Conservation (phyloP, 2,329 filamentous ascomycete species). For the Sphaerostilbella broomeana region DNA sequence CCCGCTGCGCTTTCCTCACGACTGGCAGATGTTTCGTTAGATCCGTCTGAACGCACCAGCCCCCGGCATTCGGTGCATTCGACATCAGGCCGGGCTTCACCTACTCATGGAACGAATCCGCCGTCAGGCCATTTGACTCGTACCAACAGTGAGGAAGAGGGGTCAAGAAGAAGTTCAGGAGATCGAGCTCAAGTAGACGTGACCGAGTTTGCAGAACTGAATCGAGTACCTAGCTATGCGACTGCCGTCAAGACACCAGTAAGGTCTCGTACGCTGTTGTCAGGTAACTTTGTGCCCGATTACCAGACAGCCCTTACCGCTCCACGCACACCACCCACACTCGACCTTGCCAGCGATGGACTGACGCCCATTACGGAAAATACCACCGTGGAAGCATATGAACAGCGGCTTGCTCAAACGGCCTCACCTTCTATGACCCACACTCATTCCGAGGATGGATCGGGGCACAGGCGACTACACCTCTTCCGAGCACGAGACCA, state of each 20-base stretch:
- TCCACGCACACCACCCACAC: slow-evolving; percentile 41
- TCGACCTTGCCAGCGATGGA: slow-evolving; percentile 24
- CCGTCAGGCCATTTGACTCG: slow-evolving; percentile 42
- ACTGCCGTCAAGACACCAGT: slow-evolving; percentile 64
- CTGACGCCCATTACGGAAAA: slow-evolving; percentile 29
- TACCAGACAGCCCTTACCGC: slow-evolving; percentile 56
- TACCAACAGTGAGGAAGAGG: slow-evolving; percentile 46
- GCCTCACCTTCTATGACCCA: slow-evolving; percentile 2
- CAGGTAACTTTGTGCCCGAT: slow-evolving; percentile 52
- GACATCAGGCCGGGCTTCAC: slow-evolving; percentile 38
- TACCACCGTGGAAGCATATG: slow-evolving; percentile 17
- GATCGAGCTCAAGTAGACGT: slow-evolving; percentile 53
- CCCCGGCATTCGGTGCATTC: slow-evolving; percentile 41
- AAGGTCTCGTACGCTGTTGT: slow-evolving; percentile 43
- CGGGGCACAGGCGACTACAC: slow-evolving; percentile 25
- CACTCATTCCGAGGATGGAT: slow-evolving; percentile 7
- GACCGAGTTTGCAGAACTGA: slow-evolving; percentile 57
- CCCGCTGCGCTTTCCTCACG: slow-evolving; percentile 55
- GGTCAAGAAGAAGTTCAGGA: slow-evolving; percentile 47
- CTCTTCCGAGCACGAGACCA: slow-evolving; percentile 31
- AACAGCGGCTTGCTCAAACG: slow-evolving; percentile 3
- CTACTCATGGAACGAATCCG: slow-evolving; percentile 31
- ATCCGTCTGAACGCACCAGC: slow-evolving; percentile 39
- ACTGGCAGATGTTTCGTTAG: slow-evolving; percentile 62
- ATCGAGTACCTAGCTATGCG: slow-evolving; percentile 69